A percentile compares a stretch with the other conserved stretches of the same genome.
These are phyloP conservation scores for Klebsormidium nitens DNA, from an alignment of 139 green algal genomes.

Conservation along the genomic window DNA sequence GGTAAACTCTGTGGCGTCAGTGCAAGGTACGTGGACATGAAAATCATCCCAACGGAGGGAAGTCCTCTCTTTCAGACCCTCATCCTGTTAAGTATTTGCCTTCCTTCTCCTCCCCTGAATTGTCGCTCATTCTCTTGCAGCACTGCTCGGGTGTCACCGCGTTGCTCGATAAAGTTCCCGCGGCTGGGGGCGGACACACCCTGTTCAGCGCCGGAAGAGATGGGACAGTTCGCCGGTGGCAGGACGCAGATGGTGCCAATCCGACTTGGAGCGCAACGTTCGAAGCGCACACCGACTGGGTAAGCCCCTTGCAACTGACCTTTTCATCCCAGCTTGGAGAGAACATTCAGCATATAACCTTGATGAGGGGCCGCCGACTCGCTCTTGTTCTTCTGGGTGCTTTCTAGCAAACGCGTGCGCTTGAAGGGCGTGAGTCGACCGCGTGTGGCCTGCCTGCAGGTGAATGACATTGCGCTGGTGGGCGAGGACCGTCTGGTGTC, in stretches of 20 bases:
- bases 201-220: constrained; percentile 33
- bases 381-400: neutral
- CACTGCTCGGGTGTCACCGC: constrained; percentile 31
- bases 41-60: too few species aligned
- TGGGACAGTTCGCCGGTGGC: constrained; percentile 38
- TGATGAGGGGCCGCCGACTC: neutral
- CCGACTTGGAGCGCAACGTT: constrained; percentile 20
- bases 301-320: constrained; percentile 6
- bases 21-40: too few species aligned
- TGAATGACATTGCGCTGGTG: constrained; percentile 37
- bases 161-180: neutral
- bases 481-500: constrained; percentile 21
- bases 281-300: constrained; percentile 35
- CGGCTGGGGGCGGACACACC: neutral
- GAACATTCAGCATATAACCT: neutral
- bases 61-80: too few species aligned
- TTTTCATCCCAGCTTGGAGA: neutral
- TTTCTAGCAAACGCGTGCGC: neutral
- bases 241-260: neutral
- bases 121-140: constrained; percentile 14
- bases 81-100: too few species aligned
- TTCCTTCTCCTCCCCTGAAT: too few species aligned
- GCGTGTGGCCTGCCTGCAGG: constrained; percentile 15
- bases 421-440: neutral
- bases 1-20: too few species aligned